Percentiles rank a stretch among this genome's conserved stretches.
phyloP scores from a whole-genome alignment of 805 yeast genomes.

The Lipomyces lipofer region DNA sequence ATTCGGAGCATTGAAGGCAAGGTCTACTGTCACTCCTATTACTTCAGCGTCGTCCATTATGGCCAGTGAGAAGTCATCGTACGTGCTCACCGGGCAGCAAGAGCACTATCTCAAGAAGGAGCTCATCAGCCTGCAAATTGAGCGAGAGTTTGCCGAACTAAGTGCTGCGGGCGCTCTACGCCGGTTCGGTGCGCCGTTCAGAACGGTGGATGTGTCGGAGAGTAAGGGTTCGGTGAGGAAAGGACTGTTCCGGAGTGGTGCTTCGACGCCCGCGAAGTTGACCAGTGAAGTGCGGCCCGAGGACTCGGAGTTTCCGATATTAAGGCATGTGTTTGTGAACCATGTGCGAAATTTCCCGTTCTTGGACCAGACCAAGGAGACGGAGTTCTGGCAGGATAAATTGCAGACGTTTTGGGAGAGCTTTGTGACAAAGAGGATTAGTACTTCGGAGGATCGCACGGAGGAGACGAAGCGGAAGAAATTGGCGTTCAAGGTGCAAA shows the following conservation, averaged over 20 bases:
- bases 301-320: conserved; percentile 59
- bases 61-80: neutral
- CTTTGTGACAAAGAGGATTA: conserved; percentile 69
- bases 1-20: too few species aligned
- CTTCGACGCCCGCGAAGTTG: neutral
- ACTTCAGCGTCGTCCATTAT: neutral
- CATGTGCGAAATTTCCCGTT: conserved; percentile 76
- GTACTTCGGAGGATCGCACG: conserved; percentile 72
- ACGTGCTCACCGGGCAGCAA: conserved; percentile 57
- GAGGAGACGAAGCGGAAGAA: conserved; percentile 72
- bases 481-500: conserved; percentile 59
- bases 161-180: conserved; percentile 64
- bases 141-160: conserved; percentile 60
- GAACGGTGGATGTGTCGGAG: conserved; percentile 27
- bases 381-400: conserved; percentile 74
- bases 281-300: conserved; percentile 28
- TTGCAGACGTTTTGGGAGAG: conserved; percentile 82
- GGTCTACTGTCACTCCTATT: too few species aligned
- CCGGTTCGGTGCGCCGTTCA: conserved; percentile 77
- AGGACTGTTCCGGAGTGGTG: neutral
- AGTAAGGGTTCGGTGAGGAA: neutral
- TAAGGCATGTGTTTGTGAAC: conserved; percentile 62
- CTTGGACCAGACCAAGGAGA: conserved; percentile 51
- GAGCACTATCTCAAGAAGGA: conserved; percentile 89
- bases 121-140: conserved; percentile 61